Conservation (phyloP, 139 green algal genomes). For the Asterochloris sp. region DNA sequence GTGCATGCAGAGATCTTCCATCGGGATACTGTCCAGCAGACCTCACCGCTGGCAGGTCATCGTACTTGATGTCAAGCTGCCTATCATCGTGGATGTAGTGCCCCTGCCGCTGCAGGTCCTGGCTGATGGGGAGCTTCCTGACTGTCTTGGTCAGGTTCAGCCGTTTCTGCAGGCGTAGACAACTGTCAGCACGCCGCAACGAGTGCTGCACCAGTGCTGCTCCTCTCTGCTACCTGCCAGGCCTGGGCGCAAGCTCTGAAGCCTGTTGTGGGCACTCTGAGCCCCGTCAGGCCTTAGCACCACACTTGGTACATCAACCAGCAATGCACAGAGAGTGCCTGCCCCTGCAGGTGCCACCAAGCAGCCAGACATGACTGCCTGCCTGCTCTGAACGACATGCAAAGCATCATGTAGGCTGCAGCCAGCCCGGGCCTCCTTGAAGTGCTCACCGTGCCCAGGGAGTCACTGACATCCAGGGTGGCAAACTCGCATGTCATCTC, state of each 20-base stretch:
- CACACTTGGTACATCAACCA: too few relatives aligned
- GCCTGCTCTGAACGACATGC: neutral
- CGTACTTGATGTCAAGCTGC: conserved; percentile 64
- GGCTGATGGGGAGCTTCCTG: conserved; percentile 78
- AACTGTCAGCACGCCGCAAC: neutral
- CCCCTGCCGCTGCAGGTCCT: conserved; percentile 48
- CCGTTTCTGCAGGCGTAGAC: conserved; percentile 55
- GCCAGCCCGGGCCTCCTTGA: neutral
- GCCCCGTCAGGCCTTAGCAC: too few relatives aligned
- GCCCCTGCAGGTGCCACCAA: too few relatives aligned
- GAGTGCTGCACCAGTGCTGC: too few relatives aligned
- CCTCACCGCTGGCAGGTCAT: conserved; percentile 30
- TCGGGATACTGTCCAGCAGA: too few relatives aligned
- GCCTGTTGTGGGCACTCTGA: too few relatives aligned
- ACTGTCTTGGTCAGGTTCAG: conserved; percentile 97
- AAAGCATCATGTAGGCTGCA: neutral
- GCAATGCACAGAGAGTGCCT: too few relatives aligned
- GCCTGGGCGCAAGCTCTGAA: neutral
- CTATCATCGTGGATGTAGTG: conserved; percentile 47
- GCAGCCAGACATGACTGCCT: too few relatives aligned
- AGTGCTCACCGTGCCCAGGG: conserved; percentile 78
- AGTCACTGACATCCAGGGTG: conserved; percentile 92
- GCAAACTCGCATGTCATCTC: conserved; percentile 95
- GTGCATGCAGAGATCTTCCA: too few relatives aligned
- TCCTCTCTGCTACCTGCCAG: neutral